Evolutionary conservation across 371 early-diverging fungal genomes (phyloP), one percentile per base, ranked within the genome.

Genomic region (Globomyces sp.): DNA sequence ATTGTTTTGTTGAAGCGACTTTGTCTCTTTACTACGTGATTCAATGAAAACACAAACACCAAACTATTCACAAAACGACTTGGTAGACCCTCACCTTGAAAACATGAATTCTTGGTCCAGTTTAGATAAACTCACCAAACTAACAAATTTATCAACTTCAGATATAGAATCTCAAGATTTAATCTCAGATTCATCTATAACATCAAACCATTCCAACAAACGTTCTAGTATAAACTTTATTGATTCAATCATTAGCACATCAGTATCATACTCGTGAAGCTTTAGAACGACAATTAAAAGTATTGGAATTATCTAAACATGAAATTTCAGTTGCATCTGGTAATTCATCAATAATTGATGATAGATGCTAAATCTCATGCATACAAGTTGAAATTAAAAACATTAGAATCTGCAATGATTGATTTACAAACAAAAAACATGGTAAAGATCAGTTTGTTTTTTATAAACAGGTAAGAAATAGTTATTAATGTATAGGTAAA

Each of bases 381-480:
- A 11, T 49, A 49, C 49, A 34, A 60, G 8, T 44, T 60, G 8
- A 60, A 60, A 44, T 42, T 60, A 8, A 50, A 46, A 6, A 48
- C 40, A 34, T 8, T 60, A 9, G 61, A 60, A 60, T 37, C 34
- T 34, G 36, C 39, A 5, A 60, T 60, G 39, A 34, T 60, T 36
- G 61, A 60, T 9, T 24, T 60, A 37, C 61, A 60, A 13, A 60
- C 39, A 60, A 60, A 60, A 44, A 60, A 60, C 37, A 48, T 60
- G 11, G 61, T 60, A 40, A n/a, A 60, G 8, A 10, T 1, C 5
- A 9, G 9, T 11, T 36, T 46, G 44, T 39, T 44, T 49, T 48
- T 49, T n/a, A 49, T 49, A 49, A 34, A 34, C 49, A n/a, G n/a
- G 13, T n/a, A 34, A 11, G n/a, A 49, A 49, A 34, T n/a, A 49